Conservation (phyloP, 208 protist species). For the Leishmania tarentolae region DNA sequence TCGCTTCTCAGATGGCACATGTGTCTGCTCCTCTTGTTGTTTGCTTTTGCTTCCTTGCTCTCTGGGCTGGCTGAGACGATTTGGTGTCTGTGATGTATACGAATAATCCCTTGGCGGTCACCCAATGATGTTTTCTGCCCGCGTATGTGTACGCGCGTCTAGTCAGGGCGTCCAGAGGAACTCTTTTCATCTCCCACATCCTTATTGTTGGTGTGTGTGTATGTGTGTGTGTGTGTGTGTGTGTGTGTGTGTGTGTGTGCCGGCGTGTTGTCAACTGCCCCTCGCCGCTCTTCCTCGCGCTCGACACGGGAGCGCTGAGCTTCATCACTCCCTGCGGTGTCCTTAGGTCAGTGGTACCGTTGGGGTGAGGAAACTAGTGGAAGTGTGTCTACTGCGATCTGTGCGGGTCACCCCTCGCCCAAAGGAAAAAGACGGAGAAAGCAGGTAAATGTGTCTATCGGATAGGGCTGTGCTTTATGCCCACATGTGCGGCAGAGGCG, state of each 20-base stretch:
- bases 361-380: background rate
- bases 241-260: no score
- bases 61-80: background rate
- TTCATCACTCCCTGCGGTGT: background rate
- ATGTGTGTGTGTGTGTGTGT: background rate
- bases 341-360: background rate
- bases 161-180: no score
- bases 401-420: background rate
- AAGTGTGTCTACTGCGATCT: background rate
- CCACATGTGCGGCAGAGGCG: background rate
- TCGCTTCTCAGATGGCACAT: background rate
- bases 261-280: background rate
- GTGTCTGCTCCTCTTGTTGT: background rate
- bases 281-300: background rate
- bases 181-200: no score
- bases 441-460: background rate
- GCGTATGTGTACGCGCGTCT: no score
- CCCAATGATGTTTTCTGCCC: background rate
- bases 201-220: background rate
- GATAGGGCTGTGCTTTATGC: no score
- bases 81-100: background rate
- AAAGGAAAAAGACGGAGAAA: background rate
- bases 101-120: background rate
- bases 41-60: background rate
- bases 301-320: background rate